Base-by-base conservation (phyloP, 2,329 filamentous ascomycete genomes). In the Pseudocercospora eumusae region DNA sequence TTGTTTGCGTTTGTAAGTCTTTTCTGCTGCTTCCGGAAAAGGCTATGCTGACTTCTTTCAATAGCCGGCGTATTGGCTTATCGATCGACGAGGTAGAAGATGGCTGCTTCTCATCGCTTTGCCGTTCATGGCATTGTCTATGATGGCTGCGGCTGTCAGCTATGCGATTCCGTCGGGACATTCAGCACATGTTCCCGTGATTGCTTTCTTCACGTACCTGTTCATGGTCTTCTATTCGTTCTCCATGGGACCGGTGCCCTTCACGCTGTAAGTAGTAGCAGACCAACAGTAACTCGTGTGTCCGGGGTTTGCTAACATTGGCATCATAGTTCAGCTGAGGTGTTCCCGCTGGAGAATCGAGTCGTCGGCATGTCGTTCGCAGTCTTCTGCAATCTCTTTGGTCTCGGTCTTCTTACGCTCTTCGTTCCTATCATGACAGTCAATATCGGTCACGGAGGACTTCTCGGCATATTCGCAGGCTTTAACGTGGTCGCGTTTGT, bases 301-400 rank as follows among this genome's bases (percentile, higher is more conserved):
- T n/a, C n/a, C n/a, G n/a, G n/a, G n/a, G n/a, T n/a, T n/a, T n/a
- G n/a, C n/a, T n/a, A n/a, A n/a, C n/a, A n/a, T n/a, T n/a, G n/a
- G n/a, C n/a, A n/a, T n/a, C n/a, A n/a, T n/a, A 88, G 89, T 74
- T 84, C 82, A 2, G 87, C 88, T 36, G 88, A 91, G 72, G 86
- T 90, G 1, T 90, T 88, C 71, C 87, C 88, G 0, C 80, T 90
- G 0, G 88, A 87, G 1, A 86, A 90, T 71, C 83, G 88, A 68
- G 65, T 70, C 69, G 82, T 89, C 11, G 88, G 88, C 57, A 90
- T 91, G 88, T 83, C 82, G 0, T 89, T 84, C 74, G 83, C 86
- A 4, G 87, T 90, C n/a, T 73, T 71, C 63, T 57, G 59, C n/a
- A 73, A 73, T 45, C 62, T 75, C n/a, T 64, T 73, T 13, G 71